phyloP scores from a whole-genome alignment of 345 rosid species.

The Clarkia xantiana region DNA sequence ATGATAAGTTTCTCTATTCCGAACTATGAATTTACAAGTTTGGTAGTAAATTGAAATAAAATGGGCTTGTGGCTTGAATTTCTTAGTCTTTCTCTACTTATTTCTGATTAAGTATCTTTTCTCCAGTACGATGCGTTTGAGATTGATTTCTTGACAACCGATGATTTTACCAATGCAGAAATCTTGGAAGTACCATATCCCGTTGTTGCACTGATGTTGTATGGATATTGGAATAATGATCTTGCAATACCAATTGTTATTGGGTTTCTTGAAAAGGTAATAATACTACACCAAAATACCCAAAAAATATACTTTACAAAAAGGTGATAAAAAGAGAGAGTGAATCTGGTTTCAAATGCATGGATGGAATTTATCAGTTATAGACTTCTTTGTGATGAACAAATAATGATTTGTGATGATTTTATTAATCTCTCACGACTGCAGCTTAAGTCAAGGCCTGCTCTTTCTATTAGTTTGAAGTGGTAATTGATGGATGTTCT shows the following conservation, averaged over 20 bases:
- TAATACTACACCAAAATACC: no score
- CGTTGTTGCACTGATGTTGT: conserved; percentile 79
- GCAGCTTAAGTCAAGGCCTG: no score
- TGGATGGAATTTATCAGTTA: no score
- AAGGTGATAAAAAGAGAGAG: no score
- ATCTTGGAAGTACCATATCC: conserved; percentile 93
- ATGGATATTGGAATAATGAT: conserved; percentile 60
- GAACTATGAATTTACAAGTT: neutral
- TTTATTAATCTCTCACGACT: no score
- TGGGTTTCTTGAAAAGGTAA: conserved; percentile 89
- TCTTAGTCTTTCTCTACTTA: no score
- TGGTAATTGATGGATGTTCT: no score
- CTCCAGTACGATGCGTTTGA: conserved; percentile 96
- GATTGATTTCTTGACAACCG: conserved; percentile 87
- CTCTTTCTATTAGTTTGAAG: no score
- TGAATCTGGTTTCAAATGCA: conserved; percentile 10
- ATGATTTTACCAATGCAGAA: conserved; percentile 97
- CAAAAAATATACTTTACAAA: neutral
- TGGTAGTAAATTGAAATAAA: no score
- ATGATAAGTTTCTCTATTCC: neutral
- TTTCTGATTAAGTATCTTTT: conserved; percentile 3
- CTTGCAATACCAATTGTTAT: conserved; percentile 91
- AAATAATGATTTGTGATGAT: no score
- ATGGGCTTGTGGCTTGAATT: no score
- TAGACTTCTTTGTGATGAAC: no score